A percentile compares a stretch with the other conserved stretches of the same genome.
Conservation (phyloP, 2,329 filamentous ascomycete genomes). For the Stagonosporopsis tanaceti region DNA sequence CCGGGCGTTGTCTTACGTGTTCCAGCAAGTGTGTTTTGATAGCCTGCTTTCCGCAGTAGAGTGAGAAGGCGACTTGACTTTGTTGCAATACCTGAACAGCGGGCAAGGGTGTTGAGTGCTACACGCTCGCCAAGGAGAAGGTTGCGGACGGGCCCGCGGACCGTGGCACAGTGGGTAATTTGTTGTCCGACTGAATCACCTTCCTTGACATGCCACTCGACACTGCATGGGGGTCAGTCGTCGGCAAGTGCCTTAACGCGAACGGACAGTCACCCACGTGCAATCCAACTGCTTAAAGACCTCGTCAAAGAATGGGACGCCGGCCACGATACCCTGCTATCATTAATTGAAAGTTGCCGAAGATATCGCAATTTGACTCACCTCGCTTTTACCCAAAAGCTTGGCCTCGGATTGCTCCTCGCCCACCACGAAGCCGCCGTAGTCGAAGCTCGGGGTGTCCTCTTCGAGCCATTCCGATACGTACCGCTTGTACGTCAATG, state of each 20-base stretch:
- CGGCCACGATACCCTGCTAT: slow-evolving; percentile 78
- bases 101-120: slow-evolving; percentile 86
- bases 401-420: slow-evolving; percentile 61
- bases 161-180: slow-evolving; percentile 75
- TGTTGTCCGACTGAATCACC: slow-evolving; percentile 68
- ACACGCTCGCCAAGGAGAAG: slow-evolving; percentile 93
- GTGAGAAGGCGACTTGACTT: slow-evolving; percentile 60
- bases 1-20: slow-evolving; percentile 97
- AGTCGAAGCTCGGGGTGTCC: slow-evolving; percentile 96
- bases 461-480: slow-evolving; percentile 90
- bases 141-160: slow-evolving; percentile 81
- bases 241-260: neutral
- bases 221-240: slow-evolving; percentile 41
- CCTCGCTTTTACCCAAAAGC: slow-evolving; percentile 65
- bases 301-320: slow-evolving; percentile 93
- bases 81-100: slow-evolving; percentile 90
- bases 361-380: slow-evolving; percentile 30
- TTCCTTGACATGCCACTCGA: slow-evolving; percentile 86
- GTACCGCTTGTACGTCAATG: slow-evolving; percentile 81
- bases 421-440: slow-evolving; percentile 95
- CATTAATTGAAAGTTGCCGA: neutral
- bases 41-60: slow-evolving; percentile 69
- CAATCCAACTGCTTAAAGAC: slow-evolving; percentile 90
- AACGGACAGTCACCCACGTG: slow-evolving; percentile 58
- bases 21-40: slow-evolving; percentile 84